Evolutionary conservation across 345 rosid genomes (phyloP).

Genomic region (Schrenkiella parvula): DNA sequence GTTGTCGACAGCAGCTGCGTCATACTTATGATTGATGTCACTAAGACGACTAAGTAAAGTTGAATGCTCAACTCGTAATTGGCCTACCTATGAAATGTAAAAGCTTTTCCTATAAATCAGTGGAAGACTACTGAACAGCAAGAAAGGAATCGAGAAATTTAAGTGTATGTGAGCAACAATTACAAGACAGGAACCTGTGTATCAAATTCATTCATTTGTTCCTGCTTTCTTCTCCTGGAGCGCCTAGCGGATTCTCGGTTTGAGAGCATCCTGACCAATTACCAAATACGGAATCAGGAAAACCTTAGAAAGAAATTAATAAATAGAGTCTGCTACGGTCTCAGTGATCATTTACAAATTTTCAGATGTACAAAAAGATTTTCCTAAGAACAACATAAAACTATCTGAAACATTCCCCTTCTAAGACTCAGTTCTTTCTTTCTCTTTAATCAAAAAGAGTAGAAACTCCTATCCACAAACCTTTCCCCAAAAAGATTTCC

Average conservation of each 20-base stretch:
- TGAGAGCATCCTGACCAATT: conserved; percentile 72
- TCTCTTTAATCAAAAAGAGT: not conserved
- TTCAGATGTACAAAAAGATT: not conserved
- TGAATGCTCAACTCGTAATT: conserved; percentile 71
- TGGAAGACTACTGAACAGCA: not conserved
- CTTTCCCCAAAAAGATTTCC: not conserved
- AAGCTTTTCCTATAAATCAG: not conserved
- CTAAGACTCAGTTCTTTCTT: not conserved
- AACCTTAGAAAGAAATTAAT: not conserved
- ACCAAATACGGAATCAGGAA: not conserved
- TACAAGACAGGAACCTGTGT: conserved; percentile 52
- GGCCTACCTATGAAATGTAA: conserved; percentile 55
- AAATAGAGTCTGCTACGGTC: not conserved
- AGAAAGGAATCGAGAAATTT: not conserved
- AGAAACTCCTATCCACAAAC: not conserved
- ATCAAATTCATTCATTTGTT: conserved; percentile 83
- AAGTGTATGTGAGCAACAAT: not conserved
- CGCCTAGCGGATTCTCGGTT: conserved; percentile 99
- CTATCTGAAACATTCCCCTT: not conserved
- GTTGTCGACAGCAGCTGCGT: conserved; percentile 73
- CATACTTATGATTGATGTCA: conserved; percentile 70
- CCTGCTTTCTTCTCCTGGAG: conserved; percentile 91
- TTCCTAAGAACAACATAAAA: not conserved
- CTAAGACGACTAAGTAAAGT: conserved; percentile 61
- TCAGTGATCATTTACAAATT: not conserved